Evolutionary conservation across 352 stramenopile genomes (phyloP), one percentile per base, ranked within the genome.

Genomic region (Phytopythium oedochilum): DNA sequence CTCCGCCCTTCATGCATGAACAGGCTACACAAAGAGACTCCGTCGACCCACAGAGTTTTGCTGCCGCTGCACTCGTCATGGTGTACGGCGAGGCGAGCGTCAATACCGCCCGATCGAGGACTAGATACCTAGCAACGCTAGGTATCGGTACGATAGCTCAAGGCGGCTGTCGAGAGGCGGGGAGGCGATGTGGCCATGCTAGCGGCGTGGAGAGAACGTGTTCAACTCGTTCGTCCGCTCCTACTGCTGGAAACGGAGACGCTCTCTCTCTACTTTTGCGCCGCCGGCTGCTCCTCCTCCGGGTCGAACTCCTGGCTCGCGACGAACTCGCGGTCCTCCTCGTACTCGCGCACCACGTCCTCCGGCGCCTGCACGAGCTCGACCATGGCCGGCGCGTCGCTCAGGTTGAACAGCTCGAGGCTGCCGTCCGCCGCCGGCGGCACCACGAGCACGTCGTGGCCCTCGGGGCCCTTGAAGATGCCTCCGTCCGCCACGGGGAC

Each of bases 361-460:
- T 71, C 57, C 1, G 83, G 80, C 42, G 83, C 83, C 62, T 94
- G 83, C 63, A 94, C 79, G 31, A 94, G 71, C 69, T 94, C 83
- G 39, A 94, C 83, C 53, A 90, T 63, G 11, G 83, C 83, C 35
- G 81, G 81, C 60, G 77, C 83, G 65, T 90, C 81, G 61, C 78
- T 90, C 59, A 94, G 54, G 67, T 94, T 90, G 64, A 94, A 92
- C 51, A 89, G 82, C 71, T 88, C 66, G 25, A 87, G n/a, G 50
- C 73, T 83, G 66, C 75, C 70, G 36, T 84, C 71, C 17, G 79
- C 80, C n/a, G 55, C 82, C 3, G 83, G 80, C 28, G 73, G 72
- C 45, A 92, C 83, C 38, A 87, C 71, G 18, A 92, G 64, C 59
- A 89, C 70, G 43, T 92, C 75, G 56, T 74, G 60, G 36, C 80